Conservation (phyloP, 208 protist genomes). For the Wallacemonas sp. region DNA sequence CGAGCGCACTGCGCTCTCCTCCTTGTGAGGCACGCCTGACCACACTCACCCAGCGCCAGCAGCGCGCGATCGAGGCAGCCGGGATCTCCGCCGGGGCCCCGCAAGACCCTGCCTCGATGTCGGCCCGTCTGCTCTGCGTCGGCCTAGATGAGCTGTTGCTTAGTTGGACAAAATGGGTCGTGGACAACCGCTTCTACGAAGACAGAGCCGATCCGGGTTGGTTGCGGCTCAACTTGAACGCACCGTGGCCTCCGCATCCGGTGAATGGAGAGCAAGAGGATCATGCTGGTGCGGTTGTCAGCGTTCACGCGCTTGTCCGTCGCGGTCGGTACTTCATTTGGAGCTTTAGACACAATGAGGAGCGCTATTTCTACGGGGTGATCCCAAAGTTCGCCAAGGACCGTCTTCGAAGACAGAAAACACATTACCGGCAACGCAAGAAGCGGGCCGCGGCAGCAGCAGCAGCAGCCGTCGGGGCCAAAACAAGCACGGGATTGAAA, state of each 20-base stretch:
- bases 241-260: neutral
- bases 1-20: neutral
- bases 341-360: constrained; percentile 48
- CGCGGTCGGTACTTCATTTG: constrained; percentile 61
- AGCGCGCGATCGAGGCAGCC: constrained; percentile 9
- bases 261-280: constrained; percentile 5
- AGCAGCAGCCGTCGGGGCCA: neutral
- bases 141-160: constrained; percentile 47
- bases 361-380: constrained; percentile 64
- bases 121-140: constrained; percentile 33
- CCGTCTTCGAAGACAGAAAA: constrained; percentile 30
- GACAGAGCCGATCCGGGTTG: constrained; percentile 46
- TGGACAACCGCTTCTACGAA: constrained; percentile 51
- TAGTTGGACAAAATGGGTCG: constrained; percentile 55
- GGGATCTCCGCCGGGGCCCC: constrained; percentile 1
- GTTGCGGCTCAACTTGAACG: constrained; percentile 25
- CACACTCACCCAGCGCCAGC: constrained; percentile 16
- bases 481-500: too few species aligned
- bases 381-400: constrained; percentile 68
- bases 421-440: constrained; percentile 29
- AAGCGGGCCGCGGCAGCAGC: constrained; percentile 18
- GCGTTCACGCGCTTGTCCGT: constrained; percentile 27
- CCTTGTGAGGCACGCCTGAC: neutral
- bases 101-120: constrained; percentile 26
- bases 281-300: neutral